Evolutionary conservation across 495 filamentous ascomycete species (phyloP).

Genomic region (Cairneyella variabilis): DNA sequence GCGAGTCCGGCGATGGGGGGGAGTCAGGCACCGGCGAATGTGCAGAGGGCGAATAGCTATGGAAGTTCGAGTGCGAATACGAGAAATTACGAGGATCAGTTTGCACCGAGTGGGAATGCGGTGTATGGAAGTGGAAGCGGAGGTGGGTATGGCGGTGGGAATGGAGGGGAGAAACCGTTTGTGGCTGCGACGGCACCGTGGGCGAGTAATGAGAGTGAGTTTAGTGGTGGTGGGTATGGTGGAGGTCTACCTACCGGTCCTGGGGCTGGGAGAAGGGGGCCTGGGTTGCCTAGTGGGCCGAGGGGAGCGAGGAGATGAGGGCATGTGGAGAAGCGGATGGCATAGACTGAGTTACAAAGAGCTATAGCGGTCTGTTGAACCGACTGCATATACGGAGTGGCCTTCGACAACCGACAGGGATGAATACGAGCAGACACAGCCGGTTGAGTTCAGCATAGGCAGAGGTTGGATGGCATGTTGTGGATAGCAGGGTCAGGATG

Average conservation of each 20-base stretch:
- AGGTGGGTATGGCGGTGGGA: conserved; percentile 8
- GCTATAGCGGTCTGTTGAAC: no score
- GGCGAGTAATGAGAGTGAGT: conserved; percentile 37
- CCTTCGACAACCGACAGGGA: no score
- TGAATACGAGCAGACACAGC: no score
- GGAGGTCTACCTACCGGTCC: conserved; percentile 27
- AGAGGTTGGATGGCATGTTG: no score
- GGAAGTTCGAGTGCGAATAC: conserved; percentile 28
- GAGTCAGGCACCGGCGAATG: conserved; percentile 22
- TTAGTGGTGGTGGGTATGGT: conserved; percentile 34
- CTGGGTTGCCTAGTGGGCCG: conserved; percentile 50
- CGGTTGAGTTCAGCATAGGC: no score
- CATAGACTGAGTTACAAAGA: no score
- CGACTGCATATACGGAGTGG: no score
- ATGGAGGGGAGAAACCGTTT: conserved; percentile 34
- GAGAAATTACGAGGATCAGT: conserved; percentile 40
- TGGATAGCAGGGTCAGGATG: no score
- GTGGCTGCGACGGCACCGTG: conserved; percentile 46
- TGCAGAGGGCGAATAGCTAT: conserved; percentile 25
- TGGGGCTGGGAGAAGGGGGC: conserved; percentile 30
- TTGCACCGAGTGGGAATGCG: conserved; percentile 37
- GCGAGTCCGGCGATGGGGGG: conserved; percentile 34
- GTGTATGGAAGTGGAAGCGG: conserved; percentile 19
- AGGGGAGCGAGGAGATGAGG: conserved; percentile 28
- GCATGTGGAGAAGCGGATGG: conserved; percentile 8